Evolutionary conservation across 2,329 filamentous ascomycete genomes (phyloP), one percentile per base, ranked within the genome.

Genomic region (Epichloe amarillans): DNA sequence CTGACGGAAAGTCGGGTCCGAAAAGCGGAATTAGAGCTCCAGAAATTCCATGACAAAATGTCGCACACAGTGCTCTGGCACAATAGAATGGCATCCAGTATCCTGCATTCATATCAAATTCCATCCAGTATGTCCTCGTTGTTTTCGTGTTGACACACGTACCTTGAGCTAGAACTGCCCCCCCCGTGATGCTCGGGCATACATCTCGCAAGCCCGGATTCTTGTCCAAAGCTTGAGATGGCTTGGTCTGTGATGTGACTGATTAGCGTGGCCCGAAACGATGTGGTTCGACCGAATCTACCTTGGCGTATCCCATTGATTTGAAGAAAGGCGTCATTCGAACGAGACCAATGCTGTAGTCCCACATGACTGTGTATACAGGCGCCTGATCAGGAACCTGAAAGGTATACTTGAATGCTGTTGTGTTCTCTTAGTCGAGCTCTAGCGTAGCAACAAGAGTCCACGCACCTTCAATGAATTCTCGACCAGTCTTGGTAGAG

Each of bases 71-170:
- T 11, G 88, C 89, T 66, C 79, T 85, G 45, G 93, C 93, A 57
- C 89, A 94, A 39, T 80, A 71, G 60, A 83, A 97, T 2, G 91
- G 91, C 79, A 97, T 88, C 93, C 93, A 98, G 67, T 97, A 98
- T 36, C 93, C 89, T 95, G 21, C 23, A 26, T 39, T 35, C 4
- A 14, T 33, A 30, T 45, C 2, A 39, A 35, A 23, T 46, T 36
- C 26, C 39, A 69, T 54, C 15, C 14, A 14, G 8, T 21, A 37
- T 21, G 39, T 21, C 47, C 39, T 17, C n/a, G 10, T 19, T 4
- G 26, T 30, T 37, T 42, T 36, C 30, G 17, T 41, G 10, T 40
- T 10, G 30, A 33, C 68, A 47, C 72, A 49, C 69, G 46, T 72
- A 89, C 88, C 90, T 81, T 98, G 93, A 49, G 90, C 91, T 54